Evolutionary conservation across 768 basidiomycete genomes (phyloP).

Genomic region (Leccinum rimulosum): DNA sequence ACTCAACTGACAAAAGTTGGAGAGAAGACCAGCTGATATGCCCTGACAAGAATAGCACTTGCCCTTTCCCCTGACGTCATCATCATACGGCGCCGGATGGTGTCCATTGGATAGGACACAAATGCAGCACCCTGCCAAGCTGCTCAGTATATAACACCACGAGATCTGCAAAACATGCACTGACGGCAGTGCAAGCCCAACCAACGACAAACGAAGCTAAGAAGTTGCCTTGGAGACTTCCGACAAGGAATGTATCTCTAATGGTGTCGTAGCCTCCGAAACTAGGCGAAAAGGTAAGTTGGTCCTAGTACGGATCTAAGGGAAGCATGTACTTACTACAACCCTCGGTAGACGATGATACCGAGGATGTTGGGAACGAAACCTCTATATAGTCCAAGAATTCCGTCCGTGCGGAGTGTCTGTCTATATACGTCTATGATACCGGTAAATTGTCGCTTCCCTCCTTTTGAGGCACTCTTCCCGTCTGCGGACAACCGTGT

Average conservation of each 20-base stretch:
- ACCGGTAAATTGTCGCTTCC: conserved; percentile 40
- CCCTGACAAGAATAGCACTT: background rate
- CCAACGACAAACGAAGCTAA: conserved; percentile 41
- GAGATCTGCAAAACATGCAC: background rate
- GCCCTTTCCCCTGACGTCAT: conserved; percentile 42
- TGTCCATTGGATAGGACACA: conserved; percentile 44
- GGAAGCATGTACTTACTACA: conserved; percentile 34
- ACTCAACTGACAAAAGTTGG: background rate
- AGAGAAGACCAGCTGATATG: background rate
- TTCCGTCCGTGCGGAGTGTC: conserved; percentile 40
- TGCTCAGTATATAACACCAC: background rate
- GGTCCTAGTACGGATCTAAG: background rate
- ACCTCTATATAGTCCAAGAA: conserved; percentile 41
- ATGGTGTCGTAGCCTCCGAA: conserved; percentile 45
- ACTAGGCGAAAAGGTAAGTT: conserved; percentile 18
- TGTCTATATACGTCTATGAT: conserved; percentile 44
- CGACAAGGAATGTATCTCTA: conserved; percentile 38
- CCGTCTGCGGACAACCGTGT: conserved; percentile 42
- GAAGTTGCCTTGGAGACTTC: conserved; percentile 39
- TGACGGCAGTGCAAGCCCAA: conserved; percentile 40
- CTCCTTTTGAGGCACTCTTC: conserved; percentile 36
- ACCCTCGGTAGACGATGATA: conserved; percentile 42
- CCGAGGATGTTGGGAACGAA: conserved; percentile 42
- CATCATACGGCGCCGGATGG: conserved; percentile 47
- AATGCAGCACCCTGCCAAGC: conserved; percentile 34